phyloP scores from a whole-genome alignment of 176 grass and related monocot genomes.

The Pontederia crassipes region DNA sequence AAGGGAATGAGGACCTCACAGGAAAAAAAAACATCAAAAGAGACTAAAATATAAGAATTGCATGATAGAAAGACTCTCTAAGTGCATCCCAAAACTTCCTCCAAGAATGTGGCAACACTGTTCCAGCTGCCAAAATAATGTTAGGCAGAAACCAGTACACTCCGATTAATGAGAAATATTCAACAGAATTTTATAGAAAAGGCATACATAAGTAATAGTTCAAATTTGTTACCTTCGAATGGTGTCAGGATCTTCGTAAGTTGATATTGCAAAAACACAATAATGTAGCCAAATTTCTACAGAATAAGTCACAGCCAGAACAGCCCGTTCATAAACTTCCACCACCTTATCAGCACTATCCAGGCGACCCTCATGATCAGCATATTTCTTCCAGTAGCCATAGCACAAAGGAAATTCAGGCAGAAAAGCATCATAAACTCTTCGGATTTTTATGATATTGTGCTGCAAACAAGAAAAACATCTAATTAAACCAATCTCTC shows the following conservation, averaged over 20 bases:
- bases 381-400: constrained; percentile 99
- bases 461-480: constrained; percentile 28
- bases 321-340: constrained; percentile 90
- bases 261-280: constrained; percentile 77
- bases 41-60: not conserved
- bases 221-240: constrained; percentile 54
- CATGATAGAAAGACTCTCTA: constrained; percentile 23
- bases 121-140: constrained; percentile 12
- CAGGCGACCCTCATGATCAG: constrained; percentile 81
- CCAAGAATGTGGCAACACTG: constrained; percentile 15
- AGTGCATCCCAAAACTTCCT: constrained; percentile 17
- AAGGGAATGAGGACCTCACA: constrained; percentile 3
- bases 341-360: constrained; percentile 55
- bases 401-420: constrained; percentile 89
- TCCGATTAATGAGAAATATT: not conserved
- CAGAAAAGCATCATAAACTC: constrained; percentile 94
- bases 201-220: not conserved
- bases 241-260: constrained; percentile 84
- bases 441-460: constrained; percentile 62
- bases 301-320: constrained; percentile 97
- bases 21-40: not conserved
- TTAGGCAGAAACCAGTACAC: constrained; percentile 18
- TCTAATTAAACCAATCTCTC: too few relatives aligned
- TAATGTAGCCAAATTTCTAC: constrained; percentile 99
- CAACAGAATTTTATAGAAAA: not conserved